Percentiles rank a stretch among this genome's conserved stretches.
Evolutionary conservation across 495 filamentous ascomycete species (phyloP).

Genomic region (Pyrenula aspistea): DNA sequence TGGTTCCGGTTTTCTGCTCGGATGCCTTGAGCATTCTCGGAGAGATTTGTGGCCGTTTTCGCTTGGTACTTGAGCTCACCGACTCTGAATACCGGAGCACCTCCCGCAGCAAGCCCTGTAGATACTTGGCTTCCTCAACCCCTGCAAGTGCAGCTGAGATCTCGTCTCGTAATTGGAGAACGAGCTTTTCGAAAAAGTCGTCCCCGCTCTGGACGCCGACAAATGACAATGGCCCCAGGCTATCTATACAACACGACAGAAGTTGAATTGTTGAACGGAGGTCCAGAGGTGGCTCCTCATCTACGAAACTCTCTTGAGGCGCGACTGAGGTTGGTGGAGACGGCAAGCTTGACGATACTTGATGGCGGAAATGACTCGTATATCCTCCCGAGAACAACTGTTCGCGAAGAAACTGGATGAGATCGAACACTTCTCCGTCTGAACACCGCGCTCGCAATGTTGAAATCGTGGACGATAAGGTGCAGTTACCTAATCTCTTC

Average conservation of each 20-base stretch:
- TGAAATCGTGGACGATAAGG: slow-evolving; percentile 39
- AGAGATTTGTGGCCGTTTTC: not conserved
- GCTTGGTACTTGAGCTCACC: slow-evolving; percentile 12
- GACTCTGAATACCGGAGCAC: slow-evolving; percentile 53
- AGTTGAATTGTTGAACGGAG: slow-evolving; percentile 48
- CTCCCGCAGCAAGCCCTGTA: slow-evolving; percentile 57
- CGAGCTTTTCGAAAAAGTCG: slow-evolving; percentile 45
- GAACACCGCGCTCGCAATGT: slow-evolving; percentile 54
- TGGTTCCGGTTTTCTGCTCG: slow-evolving; percentile 5
- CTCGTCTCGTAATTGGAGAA: slow-evolving; percentile 54
- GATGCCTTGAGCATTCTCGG: slow-evolving; percentile 6
- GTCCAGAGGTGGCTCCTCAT: slow-evolving; percentile 35
- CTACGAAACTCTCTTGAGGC: slow-evolving; percentile 17
- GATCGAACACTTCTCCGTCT: slow-evolving; percentile 47
- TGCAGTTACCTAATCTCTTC: slow-evolving; percentile 52
- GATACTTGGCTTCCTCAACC: slow-evolving; percentile 57
- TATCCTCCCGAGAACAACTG: slow-evolving; percentile 42
- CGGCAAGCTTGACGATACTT: not conserved
- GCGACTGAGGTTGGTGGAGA: slow-evolving; percentile 27
- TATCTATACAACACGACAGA: slow-evolving; percentile 67
- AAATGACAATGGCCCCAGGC: slow-evolving; percentile 76
- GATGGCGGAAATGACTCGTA: slow-evolving; percentile 7
- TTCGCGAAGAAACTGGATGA: slow-evolving; percentile 56
- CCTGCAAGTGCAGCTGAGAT: slow-evolving; percentile 66
- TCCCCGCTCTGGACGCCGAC: slow-evolving; percentile 42